Conservation (phyloP, 257 asterid species). For the Primulina tabacum region DNA sequence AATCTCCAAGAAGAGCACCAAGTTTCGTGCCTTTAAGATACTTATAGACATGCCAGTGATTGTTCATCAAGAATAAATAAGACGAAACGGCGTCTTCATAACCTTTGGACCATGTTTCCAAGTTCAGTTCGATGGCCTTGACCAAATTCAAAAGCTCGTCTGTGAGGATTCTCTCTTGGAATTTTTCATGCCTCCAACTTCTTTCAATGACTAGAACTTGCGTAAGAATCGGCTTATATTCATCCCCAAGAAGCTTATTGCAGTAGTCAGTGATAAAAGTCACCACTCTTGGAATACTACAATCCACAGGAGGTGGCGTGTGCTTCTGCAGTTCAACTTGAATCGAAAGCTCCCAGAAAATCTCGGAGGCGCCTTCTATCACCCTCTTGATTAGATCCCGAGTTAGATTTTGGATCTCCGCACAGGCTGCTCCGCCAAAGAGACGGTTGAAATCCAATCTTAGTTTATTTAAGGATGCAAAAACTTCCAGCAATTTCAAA, state of each 20-base stretch:
- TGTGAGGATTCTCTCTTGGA: slow-evolving; percentile 61
- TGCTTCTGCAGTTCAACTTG: slow-evolving; percentile 89
- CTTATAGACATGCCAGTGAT: slow-evolving; percentile 75
- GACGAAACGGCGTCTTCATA: slow-evolving; percentile 54
- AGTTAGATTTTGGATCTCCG: slow-evolving; percentile 72
- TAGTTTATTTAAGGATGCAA: slow-evolving; percentile 70
- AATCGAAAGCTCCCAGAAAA: slow-evolving; percentile 85
- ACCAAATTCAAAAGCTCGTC: slow-evolving; percentile 59
- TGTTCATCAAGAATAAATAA: slow-evolving; percentile 70
- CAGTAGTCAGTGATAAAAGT: slow-evolving; percentile 74
- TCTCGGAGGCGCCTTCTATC: slow-evolving; percentile 75
- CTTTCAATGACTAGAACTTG: slow-evolving; percentile 79
- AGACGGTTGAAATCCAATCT: slow-evolving; percentile 86
- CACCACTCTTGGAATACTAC: slow-evolving; percentile 75
- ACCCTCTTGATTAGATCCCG: slow-evolving; percentile 79
- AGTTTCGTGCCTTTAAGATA: slow-evolving; percentile 65
- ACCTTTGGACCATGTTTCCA: slow-evolving; percentile 76
- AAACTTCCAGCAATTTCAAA: slow-evolving; percentile 70
- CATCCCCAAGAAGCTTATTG: slow-evolving; percentile 81
- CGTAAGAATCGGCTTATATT: slow-evolving; percentile 66
- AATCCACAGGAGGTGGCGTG: slow-evolving; percentile 75
- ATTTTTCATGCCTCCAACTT: slow-evolving; percentile 82
- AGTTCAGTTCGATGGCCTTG: slow-evolving; percentile 60
- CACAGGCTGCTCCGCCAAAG: slow-evolving; percentile 82
- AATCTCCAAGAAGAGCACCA: slow-evolving; percentile 63